Percentiles rank a stretch among this genome's conserved stretches.
These are phyloP conservation scores for Thraustotheca clavata DNA, from an alignment of 352 stramenopile species.

Conservation along the genomic window DNA sequence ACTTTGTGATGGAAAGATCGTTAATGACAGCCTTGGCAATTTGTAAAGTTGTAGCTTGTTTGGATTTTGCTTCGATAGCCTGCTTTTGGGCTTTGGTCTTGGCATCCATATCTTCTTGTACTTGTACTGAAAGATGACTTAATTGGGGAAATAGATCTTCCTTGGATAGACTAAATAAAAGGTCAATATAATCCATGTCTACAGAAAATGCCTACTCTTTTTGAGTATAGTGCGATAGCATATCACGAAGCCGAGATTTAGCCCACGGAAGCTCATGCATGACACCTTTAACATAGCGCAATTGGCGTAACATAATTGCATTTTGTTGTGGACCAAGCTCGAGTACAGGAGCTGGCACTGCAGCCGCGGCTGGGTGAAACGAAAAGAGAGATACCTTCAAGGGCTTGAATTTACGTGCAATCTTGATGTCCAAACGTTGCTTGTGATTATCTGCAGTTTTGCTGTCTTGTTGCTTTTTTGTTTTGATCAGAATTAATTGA, in stretches of 20 bases:
- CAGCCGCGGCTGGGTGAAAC: constrained; percentile 10
- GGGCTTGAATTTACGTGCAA: constrained; percentile 18
- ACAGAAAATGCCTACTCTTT: constrained; percentile 30
- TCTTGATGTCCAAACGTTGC: constrained; percentile 11
- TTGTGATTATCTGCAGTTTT: neutral
- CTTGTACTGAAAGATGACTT: constrained; percentile 52
- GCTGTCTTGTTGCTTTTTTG: neutral
- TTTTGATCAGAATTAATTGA: constrained; percentile 14
- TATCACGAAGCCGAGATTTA: constrained; percentile 52
- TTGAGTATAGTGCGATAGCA: constrained; percentile 59
- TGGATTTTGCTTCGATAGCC: constrained; percentile 32
- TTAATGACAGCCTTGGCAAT: constrained; percentile 58
- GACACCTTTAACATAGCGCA: constrained; percentile 74
- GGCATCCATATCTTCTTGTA: constrained; percentile 44
- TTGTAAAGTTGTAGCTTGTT: constrained; percentile 54
- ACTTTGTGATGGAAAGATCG: constrained; percentile 57
- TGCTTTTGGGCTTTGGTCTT: constrained; percentile 39
- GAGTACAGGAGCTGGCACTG: constrained; percentile 26
- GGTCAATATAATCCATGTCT: neutral
- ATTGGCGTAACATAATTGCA: constrained; percentile 64
- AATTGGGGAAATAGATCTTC: constrained; percentile 72
- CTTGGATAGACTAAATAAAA: constrained; percentile 34
- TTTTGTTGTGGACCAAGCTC: constrained; percentile 64
- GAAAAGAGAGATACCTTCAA: constrained; percentile 16
- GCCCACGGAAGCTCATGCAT: constrained; percentile 81